Evolutionary conservation across 345 rosid genomes (phyloP).

Genomic region (Gossypium anomalum): DNA sequence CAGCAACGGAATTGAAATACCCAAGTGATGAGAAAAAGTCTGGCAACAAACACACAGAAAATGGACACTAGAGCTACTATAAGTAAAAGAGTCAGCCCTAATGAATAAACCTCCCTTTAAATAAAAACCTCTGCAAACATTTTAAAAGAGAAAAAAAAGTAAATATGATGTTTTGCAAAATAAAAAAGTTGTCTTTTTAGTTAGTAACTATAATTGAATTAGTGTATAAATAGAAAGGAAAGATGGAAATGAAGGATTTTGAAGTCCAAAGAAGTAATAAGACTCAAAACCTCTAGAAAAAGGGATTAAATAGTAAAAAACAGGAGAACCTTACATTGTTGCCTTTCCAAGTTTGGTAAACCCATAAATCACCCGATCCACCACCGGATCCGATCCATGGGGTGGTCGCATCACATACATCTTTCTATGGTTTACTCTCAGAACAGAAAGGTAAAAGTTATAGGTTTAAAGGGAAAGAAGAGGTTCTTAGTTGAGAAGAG

Average conservation of each 20-base stretch:
- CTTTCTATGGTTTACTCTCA: background rate
- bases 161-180: background rate
- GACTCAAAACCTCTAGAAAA: background rate
- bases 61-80: slow-evolving; percentile 70
- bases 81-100: slow-evolving; percentile 71
- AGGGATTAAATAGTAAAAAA: background rate
- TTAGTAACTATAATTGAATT: background rate
- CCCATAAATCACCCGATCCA: slow-evolving; percentile 53
- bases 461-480: too few relatives aligned
- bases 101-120: slow-evolving; percentile 83
- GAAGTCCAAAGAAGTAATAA: background rate
- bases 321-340: slow-evolving; percentile 59
- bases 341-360: slow-evolving; percentile 92
- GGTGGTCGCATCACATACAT: slow-evolving; percentile 91
- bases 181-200: background rate
- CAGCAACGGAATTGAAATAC: slow-evolving; percentile 55
- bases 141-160: background rate
- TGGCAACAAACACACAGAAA: slow-evolving; percentile 83
- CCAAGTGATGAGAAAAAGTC: slow-evolving; percentile 66
- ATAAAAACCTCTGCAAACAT: slow-evolving; percentile 73
- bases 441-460: background rate
- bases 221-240: background rate
- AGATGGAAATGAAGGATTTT: background rate
- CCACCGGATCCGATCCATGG: slow-evolving; percentile 61
- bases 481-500: too few relatives aligned